These are phyloP conservation scores for Annulohypoxylon moriforme DNA, from an alignment of 495 filamentous ascomycete species.

Conservation along the genomic window DNA sequence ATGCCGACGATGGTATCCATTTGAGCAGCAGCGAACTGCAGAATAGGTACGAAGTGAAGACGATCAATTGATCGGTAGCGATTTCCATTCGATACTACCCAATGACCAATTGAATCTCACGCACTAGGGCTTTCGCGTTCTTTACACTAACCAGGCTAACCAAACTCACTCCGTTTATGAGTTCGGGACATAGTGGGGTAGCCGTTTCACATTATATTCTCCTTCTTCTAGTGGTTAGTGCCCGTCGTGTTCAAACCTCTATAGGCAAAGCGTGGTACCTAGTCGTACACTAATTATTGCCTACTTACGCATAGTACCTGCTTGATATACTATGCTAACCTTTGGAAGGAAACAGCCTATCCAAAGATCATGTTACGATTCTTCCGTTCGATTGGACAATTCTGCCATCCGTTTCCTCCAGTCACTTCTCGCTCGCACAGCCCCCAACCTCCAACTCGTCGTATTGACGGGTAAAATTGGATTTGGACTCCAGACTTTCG, in stretches of 20 bases:
- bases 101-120: constrained; percentile 22
- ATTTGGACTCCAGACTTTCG: neutral
- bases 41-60: neutral
- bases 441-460: neutral
- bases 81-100: constrained; percentile 25
- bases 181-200: constrained; percentile 31
- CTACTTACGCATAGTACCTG: neutral
- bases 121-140: neutral
- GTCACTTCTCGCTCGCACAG: constrained; percentile 2
- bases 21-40: neutral
- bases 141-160: neutral
- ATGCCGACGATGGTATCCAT: neutral
- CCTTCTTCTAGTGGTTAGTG: constrained; percentile 42
- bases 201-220: constrained; percentile 40
- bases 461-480: constrained; percentile 6
- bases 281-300: neutral
- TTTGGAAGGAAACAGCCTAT: constrained; percentile 25
- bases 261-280: constrained; percentile 21
- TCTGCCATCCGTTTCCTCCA: constrained; percentile 25
- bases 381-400: constrained; percentile 38
- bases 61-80: constrained; percentile 26
- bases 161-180: constrained; percentile 17
- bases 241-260: constrained; percentile 27
- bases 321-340: neutral
- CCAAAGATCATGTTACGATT: constrained; percentile 19